phyloP scores from a whole-genome alignment of 2,329 filamentous ascomycete genomes.

The Penicillium freii region DNA sequence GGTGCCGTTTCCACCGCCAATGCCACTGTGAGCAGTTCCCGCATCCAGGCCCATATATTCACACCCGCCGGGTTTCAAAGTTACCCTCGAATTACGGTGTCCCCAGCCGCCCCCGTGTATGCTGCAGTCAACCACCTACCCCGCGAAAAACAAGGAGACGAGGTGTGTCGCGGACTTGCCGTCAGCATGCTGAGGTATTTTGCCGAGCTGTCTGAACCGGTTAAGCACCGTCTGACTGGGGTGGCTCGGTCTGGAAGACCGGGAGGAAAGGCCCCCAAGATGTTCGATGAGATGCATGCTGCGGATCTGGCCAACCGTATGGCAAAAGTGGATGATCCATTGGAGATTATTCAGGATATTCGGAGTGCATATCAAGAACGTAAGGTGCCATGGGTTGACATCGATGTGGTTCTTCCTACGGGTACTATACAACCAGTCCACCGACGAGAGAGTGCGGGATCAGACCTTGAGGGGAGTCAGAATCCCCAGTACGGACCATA shows the following conservation, averaged over 20 bases:
- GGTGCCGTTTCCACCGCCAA: conserved; percentile 87
- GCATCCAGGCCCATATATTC: conserved; percentile 92
- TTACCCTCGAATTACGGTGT: conserved; percentile 87
- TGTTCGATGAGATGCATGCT: conserved; percentile 91
- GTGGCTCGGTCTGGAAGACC: conserved; percentile 53
- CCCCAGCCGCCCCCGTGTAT: conserved; percentile 88
- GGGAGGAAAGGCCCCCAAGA: conserved; percentile 61
- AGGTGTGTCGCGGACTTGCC: conserved; percentile 84
- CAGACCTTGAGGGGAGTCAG: conserved; percentile 28
- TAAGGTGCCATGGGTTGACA: conserved; percentile 77
- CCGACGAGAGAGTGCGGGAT: conserved; percentile 59
- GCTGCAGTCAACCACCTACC: conserved; percentile 85
- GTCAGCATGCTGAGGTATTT: conserved; percentile 96
- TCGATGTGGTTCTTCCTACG: conserved; percentile 81
- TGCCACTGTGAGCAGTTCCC: conserved; percentile 80
- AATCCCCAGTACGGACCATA: conserved; percentile 70
- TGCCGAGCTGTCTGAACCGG: conserved; percentile 72
- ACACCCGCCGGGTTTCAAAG: conserved; percentile 84
- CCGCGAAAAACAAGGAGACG: conserved; percentile 91
- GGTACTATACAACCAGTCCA: conserved; percentile 68
- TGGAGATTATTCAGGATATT: conserved; percentile 70
- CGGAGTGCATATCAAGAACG: conserved; percentile 76
- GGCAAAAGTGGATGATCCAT: conserved; percentile 73
- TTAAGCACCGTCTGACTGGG: conserved; percentile 67
- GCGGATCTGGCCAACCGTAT: conserved; percentile 85